phyloP scores from a whole-genome alignment of 352 stramenopile species.

The Paralagenidium karlingii region DNA sequence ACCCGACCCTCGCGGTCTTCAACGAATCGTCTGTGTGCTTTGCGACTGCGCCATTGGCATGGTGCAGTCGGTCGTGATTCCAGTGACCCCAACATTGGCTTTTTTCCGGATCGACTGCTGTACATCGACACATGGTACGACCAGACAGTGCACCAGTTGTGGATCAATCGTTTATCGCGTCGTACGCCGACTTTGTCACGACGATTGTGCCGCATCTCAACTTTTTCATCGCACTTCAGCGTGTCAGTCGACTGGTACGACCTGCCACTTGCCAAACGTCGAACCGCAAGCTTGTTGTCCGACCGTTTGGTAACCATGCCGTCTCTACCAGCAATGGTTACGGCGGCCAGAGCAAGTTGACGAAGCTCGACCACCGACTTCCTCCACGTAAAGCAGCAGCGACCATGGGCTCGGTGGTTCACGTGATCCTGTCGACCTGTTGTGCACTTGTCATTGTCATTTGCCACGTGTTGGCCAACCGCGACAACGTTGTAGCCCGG shows the following conservation, averaged over 20 bases:
- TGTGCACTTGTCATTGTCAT: conserved; percentile 10
- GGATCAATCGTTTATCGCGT: conserved; percentile 11
- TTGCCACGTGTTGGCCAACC: conserved; percentile 8
- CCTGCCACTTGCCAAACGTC: too few relatives aligned
- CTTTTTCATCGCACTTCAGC: conserved; percentile 8
- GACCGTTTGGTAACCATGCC: background rate
- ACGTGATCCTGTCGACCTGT: conserved; percentile 4
- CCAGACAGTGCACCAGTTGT: conserved; percentile 12
- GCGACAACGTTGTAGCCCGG: conserved; percentile 3
- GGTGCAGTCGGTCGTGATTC: too few relatives aligned
- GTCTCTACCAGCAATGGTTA: too few relatives aligned
- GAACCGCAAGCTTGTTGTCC: too few relatives aligned
- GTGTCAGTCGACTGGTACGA: conserved; percentile 12
- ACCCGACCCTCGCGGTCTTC: too few relatives aligned
- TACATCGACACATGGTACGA: conserved; percentile 9
- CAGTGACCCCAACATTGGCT: too few relatives aligned
- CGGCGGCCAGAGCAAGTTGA: too few relatives aligned
- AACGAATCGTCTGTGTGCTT: too few relatives aligned
- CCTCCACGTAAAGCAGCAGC: conserved; percentile 5
- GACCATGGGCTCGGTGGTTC: conserved; percentile 3
- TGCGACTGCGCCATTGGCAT: too few relatives aligned
- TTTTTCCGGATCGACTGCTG: too few relatives aligned
- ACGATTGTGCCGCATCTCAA: conserved; percentile 10
- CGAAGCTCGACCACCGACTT: conserved; percentile 3
- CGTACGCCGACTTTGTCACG: conserved; percentile 11